Conservation (phyloP, 352 stramenopile species). For the Phytophthora pini region DNA sequence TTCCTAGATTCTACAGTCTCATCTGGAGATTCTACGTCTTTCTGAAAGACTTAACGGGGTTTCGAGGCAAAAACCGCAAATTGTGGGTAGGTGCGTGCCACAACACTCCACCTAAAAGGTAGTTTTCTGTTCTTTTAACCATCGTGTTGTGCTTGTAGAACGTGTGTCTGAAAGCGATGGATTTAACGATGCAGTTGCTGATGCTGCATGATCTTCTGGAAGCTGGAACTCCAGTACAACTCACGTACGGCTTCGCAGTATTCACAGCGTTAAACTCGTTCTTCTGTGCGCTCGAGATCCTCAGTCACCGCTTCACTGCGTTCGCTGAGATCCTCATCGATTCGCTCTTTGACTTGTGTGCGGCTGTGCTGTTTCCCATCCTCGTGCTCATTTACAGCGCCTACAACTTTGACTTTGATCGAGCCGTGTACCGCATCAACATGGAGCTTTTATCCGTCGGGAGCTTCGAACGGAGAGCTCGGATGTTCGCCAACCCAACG, state of each 20-base stretch:
- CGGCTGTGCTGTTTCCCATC: slow-evolving; percentile 41
- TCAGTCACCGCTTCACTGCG: slow-evolving; percentile 24
- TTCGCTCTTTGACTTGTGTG: slow-evolving; percentile 44
- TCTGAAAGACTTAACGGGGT: slow-evolving; percentile 35
- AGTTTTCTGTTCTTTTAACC: background rate
- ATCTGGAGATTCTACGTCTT: slow-evolving; percentile 27
- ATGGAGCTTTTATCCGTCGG: slow-evolving; percentile 28
- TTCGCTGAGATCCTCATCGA: slow-evolving; percentile 47
- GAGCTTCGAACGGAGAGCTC: slow-evolving; percentile 44
- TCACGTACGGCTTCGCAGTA: slow-evolving; percentile 28
- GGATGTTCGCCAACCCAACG: slow-evolving; percentile 33
- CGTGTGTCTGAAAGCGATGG: slow-evolving; percentile 37
- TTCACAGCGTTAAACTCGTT: slow-evolving; percentile 34
- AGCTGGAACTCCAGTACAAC: slow-evolving; percentile 25
- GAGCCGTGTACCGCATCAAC: slow-evolving; percentile 28
- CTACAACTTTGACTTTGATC: slow-evolving; percentile 41
- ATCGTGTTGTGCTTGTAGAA: slow-evolving; percentile 29
- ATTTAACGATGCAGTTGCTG: slow-evolving; percentile 38
- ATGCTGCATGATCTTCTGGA: slow-evolving; percentile 40
- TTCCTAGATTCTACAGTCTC: slow-evolving; percentile 2
- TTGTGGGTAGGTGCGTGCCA: slow-evolving; percentile 38
- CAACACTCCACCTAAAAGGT: background rate
- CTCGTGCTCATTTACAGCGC: slow-evolving; percentile 29
- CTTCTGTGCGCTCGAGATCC: slow-evolving; percentile 32
- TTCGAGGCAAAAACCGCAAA: slow-evolving; percentile 40